Conservation (phyloP, 768 basidiomycete species). For the Tulasnella sp. region DNA sequence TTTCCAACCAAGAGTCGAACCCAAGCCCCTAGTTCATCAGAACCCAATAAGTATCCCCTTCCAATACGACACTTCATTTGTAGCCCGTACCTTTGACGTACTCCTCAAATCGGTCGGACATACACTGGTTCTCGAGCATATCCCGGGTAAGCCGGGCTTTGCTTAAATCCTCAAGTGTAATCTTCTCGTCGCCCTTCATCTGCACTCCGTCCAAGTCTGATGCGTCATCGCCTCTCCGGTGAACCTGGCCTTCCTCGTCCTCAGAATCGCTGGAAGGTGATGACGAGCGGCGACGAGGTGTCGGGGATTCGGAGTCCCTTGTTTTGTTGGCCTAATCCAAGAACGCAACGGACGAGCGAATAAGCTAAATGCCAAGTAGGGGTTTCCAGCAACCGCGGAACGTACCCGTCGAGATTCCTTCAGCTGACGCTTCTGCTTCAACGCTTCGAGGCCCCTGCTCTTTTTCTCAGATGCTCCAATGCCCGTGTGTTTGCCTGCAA, state of each 20-base stretch:
- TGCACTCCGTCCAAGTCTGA: constrained; percentile 58
- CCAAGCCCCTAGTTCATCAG: constrained; percentile 59
- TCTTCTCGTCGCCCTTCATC: constrained; percentile 41
- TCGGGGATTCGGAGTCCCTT: constrained; percentile 59
- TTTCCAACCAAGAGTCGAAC: constrained; percentile 77
- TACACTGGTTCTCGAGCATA: constrained; percentile 62
- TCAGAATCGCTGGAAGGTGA: constrained; percentile 37
- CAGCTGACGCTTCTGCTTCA: constrained; percentile 81
- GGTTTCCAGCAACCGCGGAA: constrained; percentile 21
- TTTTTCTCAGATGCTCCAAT: constrained; percentile 79
- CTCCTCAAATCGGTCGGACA: constrained; percentile 82
- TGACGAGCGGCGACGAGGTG: constrained; percentile 58
- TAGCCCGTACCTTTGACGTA: constrained; percentile 62
- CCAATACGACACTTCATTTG: not conserved
- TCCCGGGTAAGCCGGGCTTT: constrained; percentile 63
- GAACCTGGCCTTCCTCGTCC: constrained; percentile 36
- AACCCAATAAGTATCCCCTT: not conserved
- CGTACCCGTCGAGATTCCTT: constrained; percentile 72
- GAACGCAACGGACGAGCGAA: constrained; percentile 21
- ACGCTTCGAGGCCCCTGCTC: constrained; percentile 69
- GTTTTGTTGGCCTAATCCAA: constrained; percentile 38
- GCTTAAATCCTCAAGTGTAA: constrained; percentile 55
- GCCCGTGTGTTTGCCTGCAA: constrained; percentile 64
- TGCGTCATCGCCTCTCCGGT: constrained; percentile 52
- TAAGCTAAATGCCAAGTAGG: constrained; percentile 13